These are phyloP conservation scores for Sporothrix protearum DNA, from an alignment of 2,329 filamentous ascomycete species.

Conservation along the genomic window DNA sequence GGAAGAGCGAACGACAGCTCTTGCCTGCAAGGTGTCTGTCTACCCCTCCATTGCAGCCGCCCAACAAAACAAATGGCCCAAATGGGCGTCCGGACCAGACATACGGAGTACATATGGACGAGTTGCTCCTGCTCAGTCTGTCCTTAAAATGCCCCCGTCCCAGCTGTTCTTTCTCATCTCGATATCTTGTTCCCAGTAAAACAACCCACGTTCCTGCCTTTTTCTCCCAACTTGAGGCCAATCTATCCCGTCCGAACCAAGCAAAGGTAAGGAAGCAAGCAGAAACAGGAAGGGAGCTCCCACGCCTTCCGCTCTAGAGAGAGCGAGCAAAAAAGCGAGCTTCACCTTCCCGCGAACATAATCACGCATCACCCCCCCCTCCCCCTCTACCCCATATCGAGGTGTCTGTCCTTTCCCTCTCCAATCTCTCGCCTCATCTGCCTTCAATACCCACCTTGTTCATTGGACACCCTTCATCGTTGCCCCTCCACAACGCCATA, in stretches of 20 bases:
- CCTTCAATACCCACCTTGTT: neutral
- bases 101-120: neutral
- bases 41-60: too few species aligned
- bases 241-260: slow-evolving; percentile 11
- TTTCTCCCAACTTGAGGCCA: neutral
- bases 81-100: neutral
- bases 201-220: slow-evolving; percentile 10
- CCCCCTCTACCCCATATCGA: too few species aligned
- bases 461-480: slow-evolving; percentile 15
- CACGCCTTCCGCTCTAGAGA: neutral
- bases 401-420: neutral
- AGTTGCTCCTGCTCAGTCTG: slow-evolving; percentile 6
- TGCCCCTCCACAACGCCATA: slow-evolving; percentile 26
- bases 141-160: slow-evolving; percentile 18
- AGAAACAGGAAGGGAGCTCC: slow-evolving; percentile 3
- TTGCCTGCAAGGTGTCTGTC: neutral
- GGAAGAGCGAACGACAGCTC: neutral
- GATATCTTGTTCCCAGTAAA: slow-evolving; percentile 4
- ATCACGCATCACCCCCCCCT: slow-evolving; percentile 23
- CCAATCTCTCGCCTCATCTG: slow-evolving; percentile 3
- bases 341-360: slow-evolving; percentile 14
- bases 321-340: slow-evolving; percentile 25
- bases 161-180: slow-evolving; percentile 11
- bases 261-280: slow-evolving; percentile 14
- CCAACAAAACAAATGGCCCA: slow-evolving; percentile 11